Percentiles rank a stretch among this genome's conserved stretches.
Conservation (phyloP, 352 stramenopile species). For the Phytophthora citrophthora region DNA sequence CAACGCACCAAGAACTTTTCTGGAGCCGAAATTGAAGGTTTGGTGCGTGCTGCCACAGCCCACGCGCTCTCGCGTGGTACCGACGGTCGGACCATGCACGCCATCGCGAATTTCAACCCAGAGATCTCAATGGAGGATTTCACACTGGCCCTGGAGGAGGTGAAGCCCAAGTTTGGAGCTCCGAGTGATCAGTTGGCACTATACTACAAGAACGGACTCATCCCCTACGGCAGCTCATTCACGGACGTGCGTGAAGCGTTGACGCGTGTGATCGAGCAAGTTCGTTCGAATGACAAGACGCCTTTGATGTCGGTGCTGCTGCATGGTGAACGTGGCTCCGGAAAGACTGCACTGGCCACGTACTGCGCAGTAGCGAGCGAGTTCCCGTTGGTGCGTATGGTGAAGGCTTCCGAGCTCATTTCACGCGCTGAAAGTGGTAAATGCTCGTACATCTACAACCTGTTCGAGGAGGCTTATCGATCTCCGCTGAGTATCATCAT, state of each 20-base stretch:
- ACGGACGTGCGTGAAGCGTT: conserved; percentile 93
- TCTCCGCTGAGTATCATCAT: conserved; percentile 98
- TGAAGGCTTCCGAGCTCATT: conserved; percentile 98
- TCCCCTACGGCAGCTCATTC: conserved; percentile 96
- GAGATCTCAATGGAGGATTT: conserved; percentile 95
- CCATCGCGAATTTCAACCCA: conserved; percentile 77
- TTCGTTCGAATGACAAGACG: conserved; percentile 94
- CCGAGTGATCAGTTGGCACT: conserved; percentile 94
- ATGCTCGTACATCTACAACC: conserved; percentile 93
- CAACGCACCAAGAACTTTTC: conserved; percentile 99
- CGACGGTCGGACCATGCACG: conserved; percentile 85
- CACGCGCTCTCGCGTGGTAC: conserved; percentile 86
- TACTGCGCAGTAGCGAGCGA: conserved; percentile 96
- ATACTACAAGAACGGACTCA: conserved; percentile 97
- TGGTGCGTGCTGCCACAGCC: conserved; percentile 94
- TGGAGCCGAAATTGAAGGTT: conserved; percentile 97
- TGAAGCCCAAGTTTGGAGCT: conserved; percentile 98
- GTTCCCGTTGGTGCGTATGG: conserved; percentile 98
- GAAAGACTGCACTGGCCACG: conserved; percentile 98
- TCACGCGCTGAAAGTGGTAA: conserved; percentile 95
- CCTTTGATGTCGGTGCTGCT: conserved; percentile 98
- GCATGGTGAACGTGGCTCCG: conserved; percentile 92
- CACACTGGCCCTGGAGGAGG: conserved; percentile 93
- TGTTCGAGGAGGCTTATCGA: conserved; percentile 98
- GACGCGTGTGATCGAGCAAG: conserved; percentile 94